phyloP scores from a whole-genome alignment of 2,329 filamentous ascomycete genomes.

The Colletotrichum tamarilloi region DNA sequence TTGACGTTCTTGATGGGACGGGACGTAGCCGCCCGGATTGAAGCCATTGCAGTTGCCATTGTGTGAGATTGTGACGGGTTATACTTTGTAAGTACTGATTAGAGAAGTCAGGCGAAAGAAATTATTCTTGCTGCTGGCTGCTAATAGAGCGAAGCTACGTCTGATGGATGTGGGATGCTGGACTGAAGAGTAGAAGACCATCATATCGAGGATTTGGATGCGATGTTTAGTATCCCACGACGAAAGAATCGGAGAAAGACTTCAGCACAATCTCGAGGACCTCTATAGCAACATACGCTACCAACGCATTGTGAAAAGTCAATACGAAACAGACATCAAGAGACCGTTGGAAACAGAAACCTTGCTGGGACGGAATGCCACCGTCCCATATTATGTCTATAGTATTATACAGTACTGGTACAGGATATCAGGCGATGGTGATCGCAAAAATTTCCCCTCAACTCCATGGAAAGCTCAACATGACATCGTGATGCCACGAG shows the following conservation, averaged over 20 bases:
- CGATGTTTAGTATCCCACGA: not conserved
- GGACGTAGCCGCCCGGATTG: not conserved
- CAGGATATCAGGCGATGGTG: conserved; percentile 22
- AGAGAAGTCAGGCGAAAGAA: not conserved
- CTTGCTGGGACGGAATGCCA: not conserved
- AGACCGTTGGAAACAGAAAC: not conserved
- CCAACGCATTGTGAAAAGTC: not conserved
- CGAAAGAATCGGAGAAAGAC: not conserved
- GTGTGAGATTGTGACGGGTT: not conserved
- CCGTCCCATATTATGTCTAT: conserved; percentile 2
- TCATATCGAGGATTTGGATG: not conserved
- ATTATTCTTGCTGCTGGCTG: not conserved
- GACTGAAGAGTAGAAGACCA: not conserved
- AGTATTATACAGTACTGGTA: conserved; percentile 34
- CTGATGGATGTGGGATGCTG: not conserved
- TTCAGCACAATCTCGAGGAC: not conserved
- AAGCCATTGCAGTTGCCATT: not conserved
- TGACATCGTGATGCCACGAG: conserved; percentile 15
- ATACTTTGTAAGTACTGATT: no score
- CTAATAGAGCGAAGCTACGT: not conserved
- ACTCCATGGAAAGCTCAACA: conserved; percentile 18
- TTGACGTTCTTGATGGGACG: not conserved
- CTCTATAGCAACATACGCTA: not conserved
- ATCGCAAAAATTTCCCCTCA: conserved; percentile 20
- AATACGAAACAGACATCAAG: not conserved